Base-by-base conservation (phyloP, 148 eudicot species). In the Bassia scoparia region DNA sequence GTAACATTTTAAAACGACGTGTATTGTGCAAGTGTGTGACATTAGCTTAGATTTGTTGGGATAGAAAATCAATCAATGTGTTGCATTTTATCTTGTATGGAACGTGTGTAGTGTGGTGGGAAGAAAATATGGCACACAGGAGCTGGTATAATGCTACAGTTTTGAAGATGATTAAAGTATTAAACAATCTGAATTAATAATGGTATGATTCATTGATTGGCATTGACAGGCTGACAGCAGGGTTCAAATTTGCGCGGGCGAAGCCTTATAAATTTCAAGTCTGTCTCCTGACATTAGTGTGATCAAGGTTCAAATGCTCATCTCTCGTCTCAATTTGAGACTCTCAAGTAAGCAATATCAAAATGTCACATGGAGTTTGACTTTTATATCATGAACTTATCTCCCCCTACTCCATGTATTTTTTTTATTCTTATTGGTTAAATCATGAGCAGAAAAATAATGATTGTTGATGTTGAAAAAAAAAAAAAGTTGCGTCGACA, bases 231-330 rank as follows among this genome's bases (percentile, higher is more conserved):
- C n/a, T n/a, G n/a, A 89, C 97, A 89, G 94, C 97, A 91, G 97
- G 97, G 89, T 86, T 91, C n/a, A n/a, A n/a, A n/a, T n/a, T n/a
- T n/a, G n/a, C n/a, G n/a, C n/a, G n/a, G n/a, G n/a, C n/a, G n/a
- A 81, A 90, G 87, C 94, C 96, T 94, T 14, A 60, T 85, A 84
- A 85, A 84, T 84, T 82, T 86, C 89, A 86, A 86, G 87, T 86
- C 89, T 86, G 87, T 86, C 87, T 84, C 85, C 82, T 84, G 85
- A 84, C 87, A 1, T 65, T 38, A n/a, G 17, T 38, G 29, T n/a
- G 18, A 38, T 65, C 23, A 23, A 23, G 27, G 15, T 4, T 8
- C 7, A 38, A 26, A 14, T 18, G 8, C 29, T 65, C 18, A 4
- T 24, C 31, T 60, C 15, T n/a, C n/a, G n/a, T n/a, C n/a, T n/a